Evolutionary conservation across 495 filamentous ascomycete species (phyloP), one percentile per base, ranked within the genome.

Genomic region (Filosporella fistucella): DNA sequence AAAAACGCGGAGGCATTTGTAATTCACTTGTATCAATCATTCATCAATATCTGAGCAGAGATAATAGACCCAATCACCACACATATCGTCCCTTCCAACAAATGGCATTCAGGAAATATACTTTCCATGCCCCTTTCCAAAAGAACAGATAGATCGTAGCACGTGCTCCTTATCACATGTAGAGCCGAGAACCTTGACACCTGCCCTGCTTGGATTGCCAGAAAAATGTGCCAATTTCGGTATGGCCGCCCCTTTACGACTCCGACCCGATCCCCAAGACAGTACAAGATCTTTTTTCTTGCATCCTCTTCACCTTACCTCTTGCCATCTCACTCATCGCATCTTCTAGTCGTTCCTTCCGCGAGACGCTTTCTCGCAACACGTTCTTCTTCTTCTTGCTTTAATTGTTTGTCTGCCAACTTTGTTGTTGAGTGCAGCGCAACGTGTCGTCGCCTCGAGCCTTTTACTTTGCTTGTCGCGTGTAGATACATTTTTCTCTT

Each of bases 331-430:
- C n/a, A n/a, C n/a, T n/a, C n/a, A 28, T 23, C 39, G 36, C 26
- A 25, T 55, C 37, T 42, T 47, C 48, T 59, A 42, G 65, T 67
- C 64, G 54, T 55, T 66, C 61, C 60, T 67, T 67, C 43, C 52
- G n/a, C n/a, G n/a, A n/a, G n/a, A n/a, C n/a, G n/a, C n/a, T n/a
- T n/a, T n/a, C n/a, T n/a, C n/a, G n/a, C n/a, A n/a, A n/a, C n/a
- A n/a, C n/a, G n/a, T 48, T 33, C n/a, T 23, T 32, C 10, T 18
- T 17, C 5, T 36, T 43, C 47, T 25, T 39, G 39, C 45, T 26
- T 32, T 45, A 25, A 22, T 49, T 42, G 10, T 13, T 35, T 24
- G 12, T 26, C 28, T 45, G 16, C 17, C 41, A 43, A 45, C 26
- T 34, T 28, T n/a, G 18, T 34, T 45, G 5, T 26, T 29, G 16